These are phyloP conservation scores for Radiomyces spectabilis DNA, from an alignment of 192 early-diverging fungal genomes.

Conservation along the genomic window DNA sequence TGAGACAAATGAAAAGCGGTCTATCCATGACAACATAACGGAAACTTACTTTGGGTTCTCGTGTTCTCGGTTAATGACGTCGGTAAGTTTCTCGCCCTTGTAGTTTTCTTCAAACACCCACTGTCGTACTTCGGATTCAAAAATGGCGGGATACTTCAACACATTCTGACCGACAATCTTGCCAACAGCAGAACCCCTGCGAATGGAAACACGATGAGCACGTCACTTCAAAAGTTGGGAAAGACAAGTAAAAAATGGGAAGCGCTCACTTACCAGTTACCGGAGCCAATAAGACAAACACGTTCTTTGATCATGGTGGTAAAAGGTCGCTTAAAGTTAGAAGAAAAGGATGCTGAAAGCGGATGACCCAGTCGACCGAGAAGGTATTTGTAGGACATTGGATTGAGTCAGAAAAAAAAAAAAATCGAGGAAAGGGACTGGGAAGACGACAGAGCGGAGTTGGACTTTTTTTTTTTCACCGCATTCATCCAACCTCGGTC, in stretches of 20 bases:
- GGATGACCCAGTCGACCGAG: too few species aligned
- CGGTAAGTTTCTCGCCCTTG: constrained; percentile 77
- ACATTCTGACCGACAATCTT: constrained; percentile 90
- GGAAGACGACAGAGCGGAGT: too few species aligned
- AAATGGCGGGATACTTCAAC: constrained; percentile 42
- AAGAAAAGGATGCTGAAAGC: neutral
- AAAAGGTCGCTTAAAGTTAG: neutral
- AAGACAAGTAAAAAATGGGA: neutral
- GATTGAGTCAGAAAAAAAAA: neutral
- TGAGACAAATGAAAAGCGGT: too few species aligned
- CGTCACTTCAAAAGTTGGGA: neutral
- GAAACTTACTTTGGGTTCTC: constrained; percentile 92
- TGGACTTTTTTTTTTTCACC: neutral
- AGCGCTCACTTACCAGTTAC: constrained; percentile 77
- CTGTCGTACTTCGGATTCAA: constrained; percentile 78
- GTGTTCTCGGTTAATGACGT: constrained; percentile 91
- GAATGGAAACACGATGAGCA: neutral
- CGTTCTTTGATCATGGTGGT: constrained; percentile 49
- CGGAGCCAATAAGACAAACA: constrained; percentile 87
- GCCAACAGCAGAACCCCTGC: constrained; percentile 88
- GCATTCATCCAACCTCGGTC: too few species aligned
- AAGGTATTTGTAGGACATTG: neutral
- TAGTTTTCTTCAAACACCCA: constrained; percentile 97
- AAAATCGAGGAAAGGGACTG: too few species aligned
- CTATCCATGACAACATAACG: too few species aligned